Evolutionary conservation across 768 basidiomycete species (phyloP).

Genomic region (Mycena filopes): DNA sequence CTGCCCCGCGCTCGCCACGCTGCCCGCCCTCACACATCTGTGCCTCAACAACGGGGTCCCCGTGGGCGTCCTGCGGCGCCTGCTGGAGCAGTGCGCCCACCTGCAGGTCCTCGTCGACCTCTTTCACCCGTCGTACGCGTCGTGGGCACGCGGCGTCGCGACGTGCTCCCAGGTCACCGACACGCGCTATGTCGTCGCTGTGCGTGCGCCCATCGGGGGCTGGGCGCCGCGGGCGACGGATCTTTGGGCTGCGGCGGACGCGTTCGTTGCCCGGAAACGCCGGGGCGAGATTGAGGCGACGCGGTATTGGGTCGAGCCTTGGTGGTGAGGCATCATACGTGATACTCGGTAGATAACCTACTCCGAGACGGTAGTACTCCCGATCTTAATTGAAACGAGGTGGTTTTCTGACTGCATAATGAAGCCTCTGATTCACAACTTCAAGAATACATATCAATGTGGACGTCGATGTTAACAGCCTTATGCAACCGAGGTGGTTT

Average conservation of each 20-base stretch:
- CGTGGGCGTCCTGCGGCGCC: background rate
- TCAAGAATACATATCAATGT: too few relatives aligned
- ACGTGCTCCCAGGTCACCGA: background rate
- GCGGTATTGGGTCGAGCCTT: too few relatives aligned
- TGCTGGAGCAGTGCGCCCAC: constrained; percentile 2
- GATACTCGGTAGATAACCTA: too few relatives aligned
- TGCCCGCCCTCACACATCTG: constrained; percentile 20
- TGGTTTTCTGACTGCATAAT: too few relatives aligned
- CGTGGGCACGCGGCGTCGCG: background rate
- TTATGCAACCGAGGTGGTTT: too few relatives aligned
- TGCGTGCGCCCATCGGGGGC: constrained; percentile 20
- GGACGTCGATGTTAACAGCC: too few relatives aligned
- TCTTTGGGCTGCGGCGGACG: constrained; percentile 23
- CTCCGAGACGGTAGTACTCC: too few relatives aligned
- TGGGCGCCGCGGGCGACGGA: constrained; percentile 5
- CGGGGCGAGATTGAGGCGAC: constrained; percentile 19
- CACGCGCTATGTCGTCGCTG: constrained; percentile 19
- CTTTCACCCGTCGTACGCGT: background rate
- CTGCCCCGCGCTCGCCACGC: background rate
- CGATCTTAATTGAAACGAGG: too few relatives aligned
- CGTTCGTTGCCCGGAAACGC: constrained; percentile 16
- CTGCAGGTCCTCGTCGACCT: constrained; percentile 16
- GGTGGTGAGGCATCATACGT: too few relatives aligned
- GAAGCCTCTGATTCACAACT: too few relatives aligned
- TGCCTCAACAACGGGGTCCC: constrained; percentile 4